These are phyloP conservation scores for Saccharomycopsis sp. DNA, from an alignment of 805 yeast species.

Conservation along the genomic window DNA sequence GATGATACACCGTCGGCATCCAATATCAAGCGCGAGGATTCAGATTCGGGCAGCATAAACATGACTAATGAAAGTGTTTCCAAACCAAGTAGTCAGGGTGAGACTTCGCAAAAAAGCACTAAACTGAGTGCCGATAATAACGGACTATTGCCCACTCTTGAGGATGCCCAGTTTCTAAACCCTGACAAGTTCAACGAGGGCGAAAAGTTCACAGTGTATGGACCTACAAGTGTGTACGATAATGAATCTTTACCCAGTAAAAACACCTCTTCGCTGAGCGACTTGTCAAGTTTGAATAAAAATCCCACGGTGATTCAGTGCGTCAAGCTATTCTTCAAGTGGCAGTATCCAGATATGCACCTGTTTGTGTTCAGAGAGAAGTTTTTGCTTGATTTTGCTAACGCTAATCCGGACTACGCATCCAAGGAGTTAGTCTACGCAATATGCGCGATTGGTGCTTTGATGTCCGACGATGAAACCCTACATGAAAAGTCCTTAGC, in stretches of 20 bases:
- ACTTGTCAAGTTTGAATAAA: constrained; percentile 6
- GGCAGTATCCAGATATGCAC: constrained; percentile 60
- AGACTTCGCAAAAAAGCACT: background rate
- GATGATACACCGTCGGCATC: background rate
- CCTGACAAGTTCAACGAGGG: constrained; percentile 8
- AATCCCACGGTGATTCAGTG: constrained; percentile 25
- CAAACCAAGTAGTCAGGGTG: background rate
- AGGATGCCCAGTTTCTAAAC: constrained; percentile 6
- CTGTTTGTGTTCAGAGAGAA: constrained; percentile 60
- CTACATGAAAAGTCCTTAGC: constrained; percentile 35
- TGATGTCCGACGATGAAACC: constrained; percentile 39
- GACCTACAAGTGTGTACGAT: constrained; percentile 39
- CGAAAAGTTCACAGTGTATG: constrained; percentile 31
- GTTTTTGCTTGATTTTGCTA: constrained; percentile 54
- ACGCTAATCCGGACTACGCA: constrained; percentile 50
- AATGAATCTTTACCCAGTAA: constrained; percentile 22
- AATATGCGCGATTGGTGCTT: constrained; percentile 53
- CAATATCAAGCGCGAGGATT: background rate
- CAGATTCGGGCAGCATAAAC: background rate
- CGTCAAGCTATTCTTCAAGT: constrained; percentile 36
- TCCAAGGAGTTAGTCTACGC: constrained; percentile 47
- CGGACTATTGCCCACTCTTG: constrained; percentile 6
- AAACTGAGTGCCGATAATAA: constrained; percentile 2
- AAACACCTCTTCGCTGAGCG: constrained; percentile 2
- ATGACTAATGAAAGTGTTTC: background rate